Percentiles rank a stretch among this genome's conserved stretches.
phyloP scores from a whole-genome alignment of 805 yeast species.

The Monosporozyma yasuniensis region DNA sequence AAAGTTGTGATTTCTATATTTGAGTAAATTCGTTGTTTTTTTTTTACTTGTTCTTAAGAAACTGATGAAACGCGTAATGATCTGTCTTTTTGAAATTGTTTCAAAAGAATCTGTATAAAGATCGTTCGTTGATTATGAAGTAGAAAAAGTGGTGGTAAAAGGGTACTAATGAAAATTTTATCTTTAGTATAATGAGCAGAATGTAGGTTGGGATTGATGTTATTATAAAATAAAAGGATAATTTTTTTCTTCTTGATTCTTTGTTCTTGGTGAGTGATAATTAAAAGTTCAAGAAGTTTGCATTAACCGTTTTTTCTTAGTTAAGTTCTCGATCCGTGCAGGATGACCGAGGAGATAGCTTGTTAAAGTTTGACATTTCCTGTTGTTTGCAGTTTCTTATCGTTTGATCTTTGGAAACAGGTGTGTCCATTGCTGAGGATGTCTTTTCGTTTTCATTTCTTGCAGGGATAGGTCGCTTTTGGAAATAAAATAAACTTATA shows the following conservation, averaged over 20 bases:
- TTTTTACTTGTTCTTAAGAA: not conserved
- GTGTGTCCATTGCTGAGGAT: not conserved
- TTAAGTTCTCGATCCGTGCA: not conserved
- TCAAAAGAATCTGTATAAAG: too few species aligned
- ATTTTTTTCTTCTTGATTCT: not conserved
- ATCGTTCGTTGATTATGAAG: not conserved
- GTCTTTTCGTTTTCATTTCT: not conserved
- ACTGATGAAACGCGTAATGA: not conserved
- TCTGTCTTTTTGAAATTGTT: not conserved
- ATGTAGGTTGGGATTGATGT: not conserved
- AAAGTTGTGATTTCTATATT: too few species aligned
- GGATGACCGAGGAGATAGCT: not conserved
- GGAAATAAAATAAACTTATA: too few species aligned
- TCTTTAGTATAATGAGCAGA: not conserved
- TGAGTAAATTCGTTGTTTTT: too few species aligned
- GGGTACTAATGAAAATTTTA: not conserved
- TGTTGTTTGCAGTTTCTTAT: not conserved
- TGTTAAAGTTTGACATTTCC: not conserved
- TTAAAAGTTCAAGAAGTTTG: not conserved
- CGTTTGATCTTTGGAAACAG: not conserved
- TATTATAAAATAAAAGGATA: too few species aligned
- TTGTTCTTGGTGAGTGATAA: not conserved
- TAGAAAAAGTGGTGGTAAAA: not conserved
- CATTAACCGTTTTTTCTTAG: not conserved
- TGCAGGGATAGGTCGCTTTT: not conserved